phyloP scores from a whole-genome alignment of 106 monocot genomes.

The Dendrobium catenatum region DNA sequence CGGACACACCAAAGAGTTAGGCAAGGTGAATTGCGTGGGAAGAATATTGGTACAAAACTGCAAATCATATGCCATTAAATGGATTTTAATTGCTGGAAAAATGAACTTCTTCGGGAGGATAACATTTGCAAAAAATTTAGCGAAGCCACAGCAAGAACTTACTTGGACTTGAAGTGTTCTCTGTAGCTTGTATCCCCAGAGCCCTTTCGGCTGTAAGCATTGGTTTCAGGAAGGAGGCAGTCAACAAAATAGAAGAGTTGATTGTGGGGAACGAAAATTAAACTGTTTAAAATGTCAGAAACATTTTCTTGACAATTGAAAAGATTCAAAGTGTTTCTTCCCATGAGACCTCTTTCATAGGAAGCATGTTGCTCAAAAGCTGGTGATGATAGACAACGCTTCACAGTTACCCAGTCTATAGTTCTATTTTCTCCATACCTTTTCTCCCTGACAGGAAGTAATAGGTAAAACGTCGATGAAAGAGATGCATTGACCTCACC shows the following conservation, averaged over 20 bases:
- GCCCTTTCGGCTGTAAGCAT: constrained; percentile 40
- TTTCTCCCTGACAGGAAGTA: constrained; percentile 61
- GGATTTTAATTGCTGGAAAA: not conserved
- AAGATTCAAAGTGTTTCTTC: constrained; percentile 47
- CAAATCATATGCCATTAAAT: not conserved
- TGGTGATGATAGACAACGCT: constrained; percentile 70
- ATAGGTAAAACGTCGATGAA: constrained; percentile 54
- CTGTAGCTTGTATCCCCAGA: constrained; percentile 27
- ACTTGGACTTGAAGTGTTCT: constrained; percentile 54
- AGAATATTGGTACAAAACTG: not conserved
- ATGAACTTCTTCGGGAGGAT: not conserved
- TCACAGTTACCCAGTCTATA: constrained; percentile 76
- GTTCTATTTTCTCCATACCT: constrained; percentile 15
- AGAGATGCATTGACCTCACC: constrained; percentile 17
- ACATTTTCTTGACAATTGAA: constrained; percentile 37
- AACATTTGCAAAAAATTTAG: not conserved
- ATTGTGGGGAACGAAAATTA: constrained; percentile 65
- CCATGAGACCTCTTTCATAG: constrained; percentile 4
- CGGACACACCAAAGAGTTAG: too few relatives aligned
- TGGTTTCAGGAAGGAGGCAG: constrained; percentile 47
- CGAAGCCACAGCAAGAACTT: constrained; percentile 5
- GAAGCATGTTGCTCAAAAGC: constrained; percentile 31
- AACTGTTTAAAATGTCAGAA: constrained; percentile 53
- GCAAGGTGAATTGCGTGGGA: too few relatives aligned
- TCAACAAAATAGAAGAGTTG: constrained; percentile 77